Evolutionary conservation across 192 early-diverging fungal genomes (phyloP).

Genomic region (Coemansia sp.): DNA sequence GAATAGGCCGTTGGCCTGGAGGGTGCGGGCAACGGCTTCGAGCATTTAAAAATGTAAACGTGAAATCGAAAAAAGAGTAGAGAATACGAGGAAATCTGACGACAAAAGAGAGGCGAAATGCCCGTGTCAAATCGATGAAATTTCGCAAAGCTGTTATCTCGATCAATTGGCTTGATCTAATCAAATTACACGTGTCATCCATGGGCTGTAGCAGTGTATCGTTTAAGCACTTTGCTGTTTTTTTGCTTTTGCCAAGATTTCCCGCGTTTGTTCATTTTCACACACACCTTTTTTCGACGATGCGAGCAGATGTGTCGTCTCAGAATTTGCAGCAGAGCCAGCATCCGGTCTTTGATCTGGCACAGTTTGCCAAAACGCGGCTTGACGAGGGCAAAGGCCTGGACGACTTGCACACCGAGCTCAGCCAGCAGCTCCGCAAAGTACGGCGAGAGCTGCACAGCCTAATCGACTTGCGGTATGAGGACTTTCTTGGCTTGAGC

Average conservation of each 20-base stretch:
- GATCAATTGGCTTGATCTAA: no score
- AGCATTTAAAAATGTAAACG: constrained; percentile 13
- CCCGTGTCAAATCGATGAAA: neutral
- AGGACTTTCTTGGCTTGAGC: constrained; percentile 42
- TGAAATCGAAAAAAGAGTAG: neutral
- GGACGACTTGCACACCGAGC: constrained; percentile 21
- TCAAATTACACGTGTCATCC: no score
- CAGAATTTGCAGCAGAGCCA: neutral
- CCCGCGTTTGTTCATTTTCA: neutral
- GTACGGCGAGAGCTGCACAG: constrained; percentile 20
- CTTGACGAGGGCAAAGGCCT: constrained; percentile 25
- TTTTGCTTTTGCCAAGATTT: no score
- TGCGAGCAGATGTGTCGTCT: constrained; percentile 31
- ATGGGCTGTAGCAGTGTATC: no score
- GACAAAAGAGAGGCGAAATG: neutral
- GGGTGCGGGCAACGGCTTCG: constrained; percentile 30
- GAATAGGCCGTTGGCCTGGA: constrained; percentile 43
- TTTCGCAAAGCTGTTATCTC: neutral
- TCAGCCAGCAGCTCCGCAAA: constrained; percentile 10
- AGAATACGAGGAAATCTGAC: no score
- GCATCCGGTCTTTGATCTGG: constrained; percentile 17
- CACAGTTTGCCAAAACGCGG: constrained; percentile 19
- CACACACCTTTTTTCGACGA: neutral
- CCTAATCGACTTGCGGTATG: constrained; percentile 34
- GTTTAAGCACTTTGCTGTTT: no score